Percentiles rank a stretch among this genome's conserved stretches.
phyloP scores from a whole-genome alignment of 1,284 basidiomycete genomes.

The Clitocybe nebularis region DNA sequence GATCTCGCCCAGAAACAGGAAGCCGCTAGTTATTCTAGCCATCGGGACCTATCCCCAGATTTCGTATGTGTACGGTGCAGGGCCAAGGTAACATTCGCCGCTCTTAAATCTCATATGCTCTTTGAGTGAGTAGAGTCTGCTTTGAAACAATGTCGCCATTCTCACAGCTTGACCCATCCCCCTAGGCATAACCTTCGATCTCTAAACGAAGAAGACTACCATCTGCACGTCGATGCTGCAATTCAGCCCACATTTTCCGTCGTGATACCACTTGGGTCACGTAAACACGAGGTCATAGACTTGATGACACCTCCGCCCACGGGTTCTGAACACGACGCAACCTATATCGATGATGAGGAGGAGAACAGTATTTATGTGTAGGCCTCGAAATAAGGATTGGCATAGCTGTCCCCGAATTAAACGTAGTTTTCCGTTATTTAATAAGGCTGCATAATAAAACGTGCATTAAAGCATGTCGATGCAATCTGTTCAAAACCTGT shows the following conservation, averaged over 20 bases:
- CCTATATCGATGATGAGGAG: neutral
- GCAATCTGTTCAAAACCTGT: neutral
- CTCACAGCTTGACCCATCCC: neutral
- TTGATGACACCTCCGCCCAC: neutral
- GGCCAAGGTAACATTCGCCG: neutral
- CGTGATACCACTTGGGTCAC: constrained; percentile 1
- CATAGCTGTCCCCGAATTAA: neutral
- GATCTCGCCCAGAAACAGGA: constrained; percentile 3
- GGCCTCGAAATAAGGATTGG: neutral
- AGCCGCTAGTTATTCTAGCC: neutral
- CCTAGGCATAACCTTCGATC: constrained; percentile 1
- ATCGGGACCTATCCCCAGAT: neutral
- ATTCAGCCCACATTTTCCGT: constrained; percentile 7
- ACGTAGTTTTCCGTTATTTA: neutral
- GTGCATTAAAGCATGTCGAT: too few relatives aligned
- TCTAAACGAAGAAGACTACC: constrained; percentile 3
- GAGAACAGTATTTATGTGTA: constrained; percentile 1
- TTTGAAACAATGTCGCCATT: neutral
- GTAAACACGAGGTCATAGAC: neutral
- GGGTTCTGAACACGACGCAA: neutral
- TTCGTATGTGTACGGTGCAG: constrained; percentile 4
- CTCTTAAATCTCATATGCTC: constrained; percentile 1
- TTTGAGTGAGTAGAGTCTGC: neutral
- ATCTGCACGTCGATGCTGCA: constrained; percentile 2
- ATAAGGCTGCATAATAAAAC: too few relatives aligned